Evolutionary conservation across 495 filamentous ascomycete genomes (phyloP), one percentile per base, ranked within the genome.

Genomic region (Hypoxylon rickii): DNA sequence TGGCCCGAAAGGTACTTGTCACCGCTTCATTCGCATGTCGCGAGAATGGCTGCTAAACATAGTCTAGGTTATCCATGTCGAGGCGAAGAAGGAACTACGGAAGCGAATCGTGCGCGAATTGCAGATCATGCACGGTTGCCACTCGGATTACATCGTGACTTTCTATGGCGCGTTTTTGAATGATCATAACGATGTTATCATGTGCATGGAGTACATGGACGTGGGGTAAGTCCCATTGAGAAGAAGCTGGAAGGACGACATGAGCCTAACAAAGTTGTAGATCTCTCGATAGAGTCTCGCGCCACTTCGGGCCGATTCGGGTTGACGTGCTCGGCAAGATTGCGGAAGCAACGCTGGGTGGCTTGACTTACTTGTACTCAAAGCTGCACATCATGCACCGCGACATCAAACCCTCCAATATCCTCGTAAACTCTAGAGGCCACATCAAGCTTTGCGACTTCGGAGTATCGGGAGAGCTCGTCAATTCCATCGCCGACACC

Each of bases 131-230:
- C 91, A 96, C 69, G 92, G 96, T 55, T 97, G 94, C 73, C 94
- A 96, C 55, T 96, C 88, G 6, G 89, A 92, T 33, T 90, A 92
- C 68, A 97, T 98, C 63, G 94, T 98, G 18, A 95, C 86, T 11
- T 97, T 97, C 72, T 97, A 97, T 64, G 94, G 94, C 40, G 94
- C 94, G 17, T 97, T 97, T 73, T 82, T 97, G 51, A 96, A 96
- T 63, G 90, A 96, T 61, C 88, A 87, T 38, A 89, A 94, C 58
- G 94, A 97, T 74, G 95, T 98, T 55, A 91, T 97, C 54, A 88
- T 98, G 88, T 98, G 94, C 70, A 98, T 98, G 94, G 94, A 98
- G 70, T 97, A 98, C 66, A 96, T 96, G 92, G 94, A 98, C 77
- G 90, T 91, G 73, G 95, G 95, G 94, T 98, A 82, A 70, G 85